Evolutionary conservation across 1,139 yeast species (phyloP).

Genomic region (Saccharomycopsis crataegensis): DNA sequence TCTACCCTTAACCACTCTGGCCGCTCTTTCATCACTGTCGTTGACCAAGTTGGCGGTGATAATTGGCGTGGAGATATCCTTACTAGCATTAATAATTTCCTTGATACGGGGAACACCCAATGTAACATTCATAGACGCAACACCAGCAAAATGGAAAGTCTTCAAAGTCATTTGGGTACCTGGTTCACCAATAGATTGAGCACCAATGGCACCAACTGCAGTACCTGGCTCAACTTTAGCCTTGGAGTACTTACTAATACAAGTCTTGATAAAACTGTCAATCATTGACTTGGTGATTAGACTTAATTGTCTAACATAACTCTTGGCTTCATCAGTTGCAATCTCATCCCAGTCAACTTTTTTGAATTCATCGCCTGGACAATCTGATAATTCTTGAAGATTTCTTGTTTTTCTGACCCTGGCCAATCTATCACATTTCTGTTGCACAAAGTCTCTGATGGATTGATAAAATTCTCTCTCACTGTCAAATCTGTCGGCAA

Average conservation of each 20-base stretch:
- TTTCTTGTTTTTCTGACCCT: slow-evolving; percentile 49
- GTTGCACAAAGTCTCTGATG: slow-evolving; percentile 51
- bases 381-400: slow-evolving; percentile 37
- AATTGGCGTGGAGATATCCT: slow-evolving; percentile 91
- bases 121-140: slow-evolving; percentile 97
- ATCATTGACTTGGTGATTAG: slow-evolving; percentile 62
- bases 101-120: slow-evolving; percentile 99
- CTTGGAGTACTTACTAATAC: slow-evolving; percentile 74
- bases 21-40: slow-evolving; percentile 93
- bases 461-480: slow-evolving; percentile 78
- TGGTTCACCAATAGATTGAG: slow-evolving; percentile 98
- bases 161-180: slow-evolving; percentile 99
- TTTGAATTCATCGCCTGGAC: slow-evolving; percentile 35
- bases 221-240: slow-evolving; percentile 99
- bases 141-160: slow-evolving; percentile 99
- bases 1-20: slow-evolving; percentile 96
- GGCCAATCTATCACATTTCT: slow-evolving; percentile 53
- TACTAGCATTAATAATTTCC: slow-evolving; percentile 96
- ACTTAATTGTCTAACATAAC: slow-evolving; percentile 63
- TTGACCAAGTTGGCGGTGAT: slow-evolving; percentile 91
- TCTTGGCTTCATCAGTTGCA: slow-evolving; percentile 26
- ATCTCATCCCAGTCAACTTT: slow-evolving; percentile 42
- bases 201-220: slow-evolving; percentile 98
- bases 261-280: slow-evolving; percentile 62
- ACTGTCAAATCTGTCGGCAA: slow-evolving; percentile 76